A percentile compares a stretch with the other conserved stretches of the same genome.
These are phyloP conservation scores for Trichoderma hamatum DNA, from an alignment of 2,329 filamentous ascomycete species.

Conservation along the genomic window DNA sequence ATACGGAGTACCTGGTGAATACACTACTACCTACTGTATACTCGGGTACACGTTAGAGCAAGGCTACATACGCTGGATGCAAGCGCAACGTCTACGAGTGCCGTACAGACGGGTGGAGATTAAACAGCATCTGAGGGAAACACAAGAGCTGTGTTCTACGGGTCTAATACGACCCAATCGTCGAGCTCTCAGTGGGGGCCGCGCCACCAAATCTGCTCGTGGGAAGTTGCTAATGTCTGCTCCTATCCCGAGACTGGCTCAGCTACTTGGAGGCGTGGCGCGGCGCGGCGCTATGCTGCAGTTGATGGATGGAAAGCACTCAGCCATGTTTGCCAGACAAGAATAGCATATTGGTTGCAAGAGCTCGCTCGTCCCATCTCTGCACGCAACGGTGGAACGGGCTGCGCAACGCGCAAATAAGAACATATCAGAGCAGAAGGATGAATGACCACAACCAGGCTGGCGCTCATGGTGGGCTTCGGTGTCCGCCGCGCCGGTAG, in stretches of 20 bases:
- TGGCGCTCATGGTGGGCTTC: constrained; percentile 14
- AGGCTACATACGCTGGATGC: constrained; percentile 18
- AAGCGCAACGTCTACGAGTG: neutral
- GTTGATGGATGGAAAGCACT: constrained; percentile 7
- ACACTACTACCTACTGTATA: neutral
- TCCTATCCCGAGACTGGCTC: constrained; percentile 22
- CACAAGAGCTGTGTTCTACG: constrained; percentile 16
- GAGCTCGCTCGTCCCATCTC: neutral
- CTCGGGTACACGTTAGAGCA: constrained; percentile 3
- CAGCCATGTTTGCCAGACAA: neutral
- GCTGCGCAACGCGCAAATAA: constrained; percentile 6
- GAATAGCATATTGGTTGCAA: neutral
- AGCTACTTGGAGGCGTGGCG: constrained; percentile 23
- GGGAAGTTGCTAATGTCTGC: neutral
- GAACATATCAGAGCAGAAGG: neutral
- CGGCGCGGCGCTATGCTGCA: constrained; percentile 15
- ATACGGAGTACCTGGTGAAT: constrained; percentile 1
- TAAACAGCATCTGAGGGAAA: constrained; percentile 23
- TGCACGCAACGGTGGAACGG: neutral
- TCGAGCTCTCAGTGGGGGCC: constrained; percentile 29
- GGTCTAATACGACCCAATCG: constrained; percentile 27
- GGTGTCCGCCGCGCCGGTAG: constrained; percentile 25
- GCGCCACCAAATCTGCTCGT: constrained; percentile 20
- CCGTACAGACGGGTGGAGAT: constrained; percentile 30
- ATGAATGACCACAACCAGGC: constrained; percentile 6